Evolutionary conservation across 306 rosid genomes (phyloP).

Genomic region (Fagus crenata): DNA sequence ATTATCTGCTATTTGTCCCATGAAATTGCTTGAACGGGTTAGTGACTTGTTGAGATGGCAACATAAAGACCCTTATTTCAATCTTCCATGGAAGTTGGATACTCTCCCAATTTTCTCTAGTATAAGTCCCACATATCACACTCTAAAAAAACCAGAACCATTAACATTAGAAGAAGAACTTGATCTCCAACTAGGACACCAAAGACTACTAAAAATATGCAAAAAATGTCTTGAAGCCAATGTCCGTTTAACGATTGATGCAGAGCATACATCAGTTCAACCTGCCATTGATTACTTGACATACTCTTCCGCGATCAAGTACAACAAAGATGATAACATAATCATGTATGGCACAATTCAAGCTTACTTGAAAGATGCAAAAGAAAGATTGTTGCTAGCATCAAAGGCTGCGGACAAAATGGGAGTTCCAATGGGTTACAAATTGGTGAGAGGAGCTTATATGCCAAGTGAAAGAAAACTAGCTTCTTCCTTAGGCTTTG

Average conservation of each 20-base stretch:
- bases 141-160: constrained; percentile 51
- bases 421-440: constrained; percentile 75
- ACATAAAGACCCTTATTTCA: constrained; percentile 56
- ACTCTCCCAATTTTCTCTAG: constrained; percentile 66
- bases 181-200: constrained; percentile 54
- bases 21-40: constrained; percentile 53
- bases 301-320: constrained; percentile 55
- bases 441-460: constrained; percentile 89
- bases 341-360: constrained; percentile 72
- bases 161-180: constrained; percentile 62
- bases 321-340: constrained; percentile 52
- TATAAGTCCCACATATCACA: constrained; percentile 75
- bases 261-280: constrained; percentile 76
- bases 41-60: constrained; percentile 94
- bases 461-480: constrained; percentile 68
- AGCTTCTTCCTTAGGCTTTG: constrained; percentile 60
- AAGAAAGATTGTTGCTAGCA: constrained; percentile 52
- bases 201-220: constrained; percentile 58
- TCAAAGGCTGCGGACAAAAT: constrained; percentile 53
- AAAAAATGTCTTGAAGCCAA: constrained; percentile 52
- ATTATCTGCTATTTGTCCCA: constrained; percentile 85
- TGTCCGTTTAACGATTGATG: constrained; percentile 67
- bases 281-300: constrained; percentile 93
- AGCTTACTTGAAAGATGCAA: constrained; percentile 81
- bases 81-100: constrained; percentile 75